Evolutionary conservation across 139 green algal genomes (phyloP).

Genomic region (Tetradesmus lagerheimii): DNA sequence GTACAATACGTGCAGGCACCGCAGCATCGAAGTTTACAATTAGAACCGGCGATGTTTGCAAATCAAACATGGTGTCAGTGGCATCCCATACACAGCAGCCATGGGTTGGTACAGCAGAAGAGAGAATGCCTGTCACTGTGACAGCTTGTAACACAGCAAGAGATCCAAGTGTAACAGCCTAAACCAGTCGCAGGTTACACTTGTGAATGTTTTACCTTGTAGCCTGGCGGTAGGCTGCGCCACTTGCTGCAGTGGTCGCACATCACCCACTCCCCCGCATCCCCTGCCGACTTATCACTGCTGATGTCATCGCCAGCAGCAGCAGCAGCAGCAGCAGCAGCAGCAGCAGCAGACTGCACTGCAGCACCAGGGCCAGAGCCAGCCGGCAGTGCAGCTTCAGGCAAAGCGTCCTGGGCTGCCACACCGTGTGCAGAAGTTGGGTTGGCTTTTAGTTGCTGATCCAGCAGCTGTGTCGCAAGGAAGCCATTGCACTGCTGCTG

Average conservation of each 20-base stretch:
- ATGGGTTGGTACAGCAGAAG: too few species aligned
- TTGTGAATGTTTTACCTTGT: slow-evolving; percentile 44
- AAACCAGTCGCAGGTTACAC: too few species aligned
- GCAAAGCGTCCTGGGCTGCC: not conserved
- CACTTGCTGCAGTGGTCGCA: slow-evolving; percentile 88
- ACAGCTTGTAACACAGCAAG: too few species aligned
- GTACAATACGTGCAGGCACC: not conserved
- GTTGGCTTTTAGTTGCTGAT: not conserved
- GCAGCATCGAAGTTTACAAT: too few species aligned
- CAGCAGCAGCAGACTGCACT: too few species aligned
- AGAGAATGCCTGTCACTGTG: too few species aligned
- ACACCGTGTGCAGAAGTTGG: not conserved
- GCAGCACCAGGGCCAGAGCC: not conserved
- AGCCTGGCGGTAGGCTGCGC: slow-evolving; percentile 62
- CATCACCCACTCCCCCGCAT: slow-evolving; percentile 45
- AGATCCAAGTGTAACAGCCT: too few species aligned
- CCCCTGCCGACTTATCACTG: not conserved
- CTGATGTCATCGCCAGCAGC: not conserved
- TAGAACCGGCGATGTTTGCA: too few species aligned
- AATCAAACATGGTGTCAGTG: too few species aligned
- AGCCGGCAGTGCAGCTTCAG: not conserved
- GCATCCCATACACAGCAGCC: too few species aligned
- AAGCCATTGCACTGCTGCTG: slow-evolving; percentile 1
- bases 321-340: not conserved
- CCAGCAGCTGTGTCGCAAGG: not conserved